These are phyloP conservation scores for Citrus hindsii DNA, from an alignment of 345 rosid genomes.

Conservation along the genomic window DNA sequence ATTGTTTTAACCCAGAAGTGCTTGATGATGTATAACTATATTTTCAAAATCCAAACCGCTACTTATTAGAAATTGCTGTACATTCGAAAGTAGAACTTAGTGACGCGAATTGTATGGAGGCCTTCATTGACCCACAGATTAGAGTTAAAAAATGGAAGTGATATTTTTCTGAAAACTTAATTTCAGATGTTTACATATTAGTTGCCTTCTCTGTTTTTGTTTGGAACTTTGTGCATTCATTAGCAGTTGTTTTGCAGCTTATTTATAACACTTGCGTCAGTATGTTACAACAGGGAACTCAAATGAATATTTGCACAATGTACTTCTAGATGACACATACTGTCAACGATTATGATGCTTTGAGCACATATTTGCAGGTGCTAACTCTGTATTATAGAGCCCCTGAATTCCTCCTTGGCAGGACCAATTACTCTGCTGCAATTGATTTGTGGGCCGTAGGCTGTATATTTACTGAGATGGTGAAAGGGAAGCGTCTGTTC, in stretches of 20 bases:
- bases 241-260: neutral
- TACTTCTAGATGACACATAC: neutral
- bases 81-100: too few relatives aligned
- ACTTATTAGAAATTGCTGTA: too few relatives aligned
- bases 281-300: neutral
- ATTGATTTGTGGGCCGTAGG: slow-evolving; percentile 18
- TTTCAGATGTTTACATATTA: too few relatives aligned
- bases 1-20: too few relatives aligned
- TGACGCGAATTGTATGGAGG: neutral
- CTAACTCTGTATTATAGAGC: neutral
- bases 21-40: too few relatives aligned
- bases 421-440: neutral
- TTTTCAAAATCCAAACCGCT: too few relatives aligned
- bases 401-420: slow-evolving; percentile 13
- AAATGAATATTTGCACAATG: too few relatives aligned
- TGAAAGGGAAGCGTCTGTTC: neutral
- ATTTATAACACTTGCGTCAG: neutral
- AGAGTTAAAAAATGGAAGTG: too few relatives aligned
- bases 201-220: neutral
- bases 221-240: neutral
- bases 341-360: neutral
- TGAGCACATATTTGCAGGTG: neutral
- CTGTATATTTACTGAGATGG: slow-evolving; percentile 19
- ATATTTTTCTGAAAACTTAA: too few relatives aligned
- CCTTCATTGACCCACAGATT: too few relatives aligned